Evolutionary conservation across 352 stramenopile genomes (phyloP).

Genomic region (Globisporangium takayamanum): DNA sequence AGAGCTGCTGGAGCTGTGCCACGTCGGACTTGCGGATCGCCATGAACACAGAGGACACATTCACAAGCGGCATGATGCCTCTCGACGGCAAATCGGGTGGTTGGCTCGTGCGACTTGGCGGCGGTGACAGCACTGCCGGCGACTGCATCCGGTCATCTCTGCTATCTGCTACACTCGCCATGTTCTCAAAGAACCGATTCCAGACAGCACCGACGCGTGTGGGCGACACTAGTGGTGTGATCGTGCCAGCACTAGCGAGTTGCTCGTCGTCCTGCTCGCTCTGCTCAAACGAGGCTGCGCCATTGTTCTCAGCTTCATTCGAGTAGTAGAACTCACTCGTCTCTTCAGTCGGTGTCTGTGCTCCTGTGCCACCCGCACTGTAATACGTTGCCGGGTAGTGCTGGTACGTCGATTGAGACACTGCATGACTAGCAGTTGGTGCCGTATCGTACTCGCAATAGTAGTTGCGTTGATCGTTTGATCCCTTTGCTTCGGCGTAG

Average conservation of each 20-base stretch:
- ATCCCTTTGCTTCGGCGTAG: not conserved
- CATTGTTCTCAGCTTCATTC: not conserved
- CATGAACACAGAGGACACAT: slow-evolving; percentile 31
- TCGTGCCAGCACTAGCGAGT: not conserved
- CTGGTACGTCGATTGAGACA: not conserved
- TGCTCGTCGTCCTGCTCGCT: not conserved
- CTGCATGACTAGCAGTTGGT: not conserved
- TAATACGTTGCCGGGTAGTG: not conserved
- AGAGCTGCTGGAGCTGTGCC: slow-evolving; percentile 32
- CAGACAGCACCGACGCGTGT: slow-evolving; percentile 56
- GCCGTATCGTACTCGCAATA: slow-evolving; percentile 5
- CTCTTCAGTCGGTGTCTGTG: slow-evolving; percentile 6
- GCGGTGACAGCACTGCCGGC: not conserved
- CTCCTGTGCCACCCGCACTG: not conserved
- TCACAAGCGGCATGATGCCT: slow-evolving; percentile 1
- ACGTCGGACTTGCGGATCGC: slow-evolving; percentile 41
- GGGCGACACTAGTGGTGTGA: slow-evolving; percentile 21
- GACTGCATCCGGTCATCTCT: not conserved
- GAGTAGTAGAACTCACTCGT: slow-evolving; percentile 4
- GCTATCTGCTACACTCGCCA: slow-evolving; percentile 10
- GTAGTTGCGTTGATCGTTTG: not conserved
- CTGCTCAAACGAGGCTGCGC: not conserved
- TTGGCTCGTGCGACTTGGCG: not conserved
- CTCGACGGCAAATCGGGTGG: not conserved
- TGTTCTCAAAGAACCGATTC: slow-evolving; percentile 77